Percentiles rank a stretch among this genome's conserved stretches.
Evolutionary conservation across 2,329 filamentous ascomycete genomes (phyloP).

Genomic region (Bipolaris victoriae): DNA sequence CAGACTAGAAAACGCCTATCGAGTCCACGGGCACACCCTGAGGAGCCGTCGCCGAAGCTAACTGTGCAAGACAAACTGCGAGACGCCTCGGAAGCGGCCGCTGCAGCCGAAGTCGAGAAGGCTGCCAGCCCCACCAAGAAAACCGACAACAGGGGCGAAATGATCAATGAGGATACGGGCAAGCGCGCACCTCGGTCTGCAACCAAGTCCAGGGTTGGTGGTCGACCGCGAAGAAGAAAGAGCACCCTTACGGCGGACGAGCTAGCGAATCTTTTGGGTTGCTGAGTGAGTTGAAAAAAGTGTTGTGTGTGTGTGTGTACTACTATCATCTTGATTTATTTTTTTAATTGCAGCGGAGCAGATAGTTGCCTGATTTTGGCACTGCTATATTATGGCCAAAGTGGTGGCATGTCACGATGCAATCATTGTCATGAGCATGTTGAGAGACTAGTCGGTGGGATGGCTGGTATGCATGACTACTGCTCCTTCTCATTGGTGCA

Average conservation of each 20-base stretch:
- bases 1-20: conserved; percentile 49
- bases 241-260: conserved; percentile 80
- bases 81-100: conserved; percentile 53
- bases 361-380: conserved; percentile 14
- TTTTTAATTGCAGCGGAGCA: conserved; percentile 10
- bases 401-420: conserved; percentile 5
- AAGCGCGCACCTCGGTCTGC: conserved; percentile 38
- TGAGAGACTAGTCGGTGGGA: conserved; percentile 11
- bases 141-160: conserved; percentile 27
- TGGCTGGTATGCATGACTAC: conserved; percentile 14
- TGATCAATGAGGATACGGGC: conserved; percentile 29
- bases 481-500: conserved; percentile 11
- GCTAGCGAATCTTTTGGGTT: conserved; percentile 58
- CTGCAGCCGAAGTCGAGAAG: conserved; percentile 23
- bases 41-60: conserved; percentile 49
- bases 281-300: conserved; percentile 17
- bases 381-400: conserved; percentile 6
- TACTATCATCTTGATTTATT: conserved; percentile 2
- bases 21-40: conserved; percentile 46
- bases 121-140: conserved; percentile 8
- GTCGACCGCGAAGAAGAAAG: conserved; percentile 68
- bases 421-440: conserved; percentile 7
- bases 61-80: conserved; percentile 57
- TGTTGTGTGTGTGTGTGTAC: conserved; percentile 6
- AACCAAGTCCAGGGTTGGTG: conserved; percentile 56